These are phyloP conservation scores for Flammula alnicola DNA, from an alignment of 1,284 basidiomycete genomes.

Conservation along the genomic window DNA sequence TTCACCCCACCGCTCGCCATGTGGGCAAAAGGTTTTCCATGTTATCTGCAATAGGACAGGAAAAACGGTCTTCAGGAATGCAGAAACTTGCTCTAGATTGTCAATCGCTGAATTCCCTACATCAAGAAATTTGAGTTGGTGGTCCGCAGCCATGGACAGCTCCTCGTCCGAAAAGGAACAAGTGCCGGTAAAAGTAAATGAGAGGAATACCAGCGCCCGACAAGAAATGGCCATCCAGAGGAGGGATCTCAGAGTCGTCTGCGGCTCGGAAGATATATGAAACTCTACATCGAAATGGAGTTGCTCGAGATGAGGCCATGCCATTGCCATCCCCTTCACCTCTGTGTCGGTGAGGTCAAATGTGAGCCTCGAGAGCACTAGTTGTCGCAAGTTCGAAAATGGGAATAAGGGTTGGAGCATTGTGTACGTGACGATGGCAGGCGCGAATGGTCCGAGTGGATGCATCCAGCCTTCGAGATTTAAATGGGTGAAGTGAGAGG, in stretches of 20 bases:
- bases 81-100: neutral
- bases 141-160: neutral
- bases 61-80: neutral
- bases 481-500: slow-evolving; percentile 1
- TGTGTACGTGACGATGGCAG: neutral
- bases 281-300: neutral
- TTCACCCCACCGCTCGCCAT: too few species aligned
- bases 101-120: neutral
- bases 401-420: slow-evolving; percentile 11
- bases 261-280: neutral
- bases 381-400: slow-evolving; percentile 11
- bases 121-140: neutral
- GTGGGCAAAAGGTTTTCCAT: too few species aligned
- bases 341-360: slow-evolving; percentile 20
- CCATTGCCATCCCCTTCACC: slow-evolving; percentile 12
- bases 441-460: neutral
- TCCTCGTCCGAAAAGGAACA: neutral
- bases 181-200: slow-evolving; percentile 9
- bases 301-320: slow-evolving; percentile 17
- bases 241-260: slow-evolving; percentile 13
- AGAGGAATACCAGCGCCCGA: slow-evolving; percentile 6
- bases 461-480: neutral
- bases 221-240: slow-evolving; percentile 16
- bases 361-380: slow-evolving; percentile 3
- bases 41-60: too few species aligned